phyloP scores from a whole-genome alignment of 305 asterid genomes.

The Fraxinus nigra region DNA sequence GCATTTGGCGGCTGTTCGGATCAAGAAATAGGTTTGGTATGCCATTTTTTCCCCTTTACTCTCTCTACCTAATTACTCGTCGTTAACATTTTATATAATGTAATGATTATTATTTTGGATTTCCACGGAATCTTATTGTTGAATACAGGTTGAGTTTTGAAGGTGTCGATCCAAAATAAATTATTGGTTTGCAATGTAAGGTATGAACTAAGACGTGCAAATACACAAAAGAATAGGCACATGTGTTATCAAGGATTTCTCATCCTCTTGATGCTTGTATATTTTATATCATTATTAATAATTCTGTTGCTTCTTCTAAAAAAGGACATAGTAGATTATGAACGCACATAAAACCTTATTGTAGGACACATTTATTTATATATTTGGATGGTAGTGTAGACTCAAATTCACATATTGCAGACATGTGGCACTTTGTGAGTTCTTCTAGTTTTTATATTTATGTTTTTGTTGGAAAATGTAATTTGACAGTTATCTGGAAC shows the following conservation, averaged over 20 bases:
- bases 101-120: conserved; percentile 18
- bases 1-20: conserved; percentile 37
- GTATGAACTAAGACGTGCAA: conserved; percentile 31
- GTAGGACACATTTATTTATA: conserved; percentile 7
- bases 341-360: not conserved
- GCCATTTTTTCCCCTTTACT: not conserved
- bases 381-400: not conserved
- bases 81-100: not conserved
- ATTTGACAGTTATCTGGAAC: conserved; percentile 31
- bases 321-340: not conserved
- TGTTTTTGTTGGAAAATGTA: conserved; percentile 20
- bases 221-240: not conserved
- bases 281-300: not conserved
- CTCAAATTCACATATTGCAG: not conserved
- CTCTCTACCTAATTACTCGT: not conserved
- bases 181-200: conserved; percentile 78
- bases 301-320: not conserved
- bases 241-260: not conserved
- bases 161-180: conserved; percentile 69
- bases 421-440: conserved; percentile 8
- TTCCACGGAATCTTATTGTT: conserved; percentile 19
- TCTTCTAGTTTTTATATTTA: conserved; percentile 15
- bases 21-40: conserved; percentile 84
- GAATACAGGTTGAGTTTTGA: conserved; percentile 63
- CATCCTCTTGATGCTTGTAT: not conserved